These are phyloP conservation scores for Fusarium scirpi DNA, from an alignment of 2,329 filamentous ascomycete genomes.

Conservation along the genomic window DNA sequence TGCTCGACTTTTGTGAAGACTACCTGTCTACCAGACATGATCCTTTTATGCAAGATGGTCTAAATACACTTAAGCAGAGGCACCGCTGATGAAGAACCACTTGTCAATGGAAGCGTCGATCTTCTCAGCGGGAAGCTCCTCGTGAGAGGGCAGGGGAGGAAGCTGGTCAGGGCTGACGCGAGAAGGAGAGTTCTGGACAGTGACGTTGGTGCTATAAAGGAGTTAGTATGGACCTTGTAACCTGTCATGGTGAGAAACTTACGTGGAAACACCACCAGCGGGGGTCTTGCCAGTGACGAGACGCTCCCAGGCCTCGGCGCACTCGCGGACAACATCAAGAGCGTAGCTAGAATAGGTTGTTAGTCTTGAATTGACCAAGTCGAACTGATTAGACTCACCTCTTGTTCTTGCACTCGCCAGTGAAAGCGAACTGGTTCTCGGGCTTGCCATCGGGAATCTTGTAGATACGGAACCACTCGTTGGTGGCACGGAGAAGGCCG, in stretches of 20 bases:
- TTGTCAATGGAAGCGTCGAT: slow-evolving; percentile 99
- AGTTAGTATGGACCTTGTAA: slow-evolving; percentile 46
- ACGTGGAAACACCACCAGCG: slow-evolving; percentile 83
- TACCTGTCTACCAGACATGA: slow-evolving; percentile 26
- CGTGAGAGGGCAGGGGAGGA: slow-evolving; percentile 79
- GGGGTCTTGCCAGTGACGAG: slow-evolving; percentile 90
- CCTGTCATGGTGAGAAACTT: slow-evolving; percentile 58
- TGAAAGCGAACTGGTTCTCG: slow-evolving; percentile 99
- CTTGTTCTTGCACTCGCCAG: slow-evolving; percentile 99
- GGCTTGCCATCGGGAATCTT: slow-evolving; percentile 99
- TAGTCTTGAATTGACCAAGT: slow-evolving; percentile 8
- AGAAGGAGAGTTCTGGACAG: slow-evolving; percentile 78
- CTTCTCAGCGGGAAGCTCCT: slow-evolving; percentile 86
- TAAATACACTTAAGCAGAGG: slow-evolving; percentile 73
- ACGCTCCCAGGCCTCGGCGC: slow-evolving; percentile 96
- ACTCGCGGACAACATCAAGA: slow-evolving; percentile 94
- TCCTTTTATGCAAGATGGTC: slow-evolving; percentile 32
- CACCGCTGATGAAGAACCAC: slow-evolving; percentile 99
- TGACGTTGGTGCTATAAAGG: slow-evolving; percentile 78
- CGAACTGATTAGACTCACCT: slow-evolving; percentile 65
- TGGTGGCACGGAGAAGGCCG: slow-evolving; percentile 95
- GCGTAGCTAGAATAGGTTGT: slow-evolving; percentile 73
- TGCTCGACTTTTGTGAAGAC: slow-evolving; percentile 36
- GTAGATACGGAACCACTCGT: slow-evolving; percentile 99
- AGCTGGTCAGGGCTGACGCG: slow-evolving; percentile 77